Evolutionary conservation across 306 rosid genomes (phyloP), one percentile per base, ranked within the genome.

Genomic region (Aeschynomene evenia): DNA sequence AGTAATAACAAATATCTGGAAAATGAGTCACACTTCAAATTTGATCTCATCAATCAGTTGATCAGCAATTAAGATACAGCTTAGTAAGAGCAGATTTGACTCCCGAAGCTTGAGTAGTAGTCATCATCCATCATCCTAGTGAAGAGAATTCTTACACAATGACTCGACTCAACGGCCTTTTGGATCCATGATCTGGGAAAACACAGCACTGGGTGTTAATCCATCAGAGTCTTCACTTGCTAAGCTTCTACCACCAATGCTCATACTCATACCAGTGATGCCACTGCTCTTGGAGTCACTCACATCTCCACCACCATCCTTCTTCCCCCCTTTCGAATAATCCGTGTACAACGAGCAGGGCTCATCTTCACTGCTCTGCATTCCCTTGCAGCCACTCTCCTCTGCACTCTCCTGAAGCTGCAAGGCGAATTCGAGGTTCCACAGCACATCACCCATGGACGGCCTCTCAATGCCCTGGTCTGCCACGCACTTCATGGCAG

Each of bases 401-500:
- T 89, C 92, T 58, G 86, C 96, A 34, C 86, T 84, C 80, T 89
- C 92, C 63, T 89, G 96, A 66, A 89, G 81, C 88, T 89, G 91
- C 85, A 89, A 81, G 16, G 92, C 96, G 40, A 89, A 86, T 80
- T 89, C 96, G 10, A 89, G 89, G 81, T 89, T 86, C 96, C 96
- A 86, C 70, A 89, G 71, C 8, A 89, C 96, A 45, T 89, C 96
- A 8, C 96, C 96, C 90, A 89, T 89, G 1, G 96, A 86, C 6
- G 92, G 96, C 85, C 96, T 82, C 22, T 89, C 92, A 36, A 89
- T 86, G 72, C 96, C 82, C 77, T 89, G 92, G 65, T 89, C 96
- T 3, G 84, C 74, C 63, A 89, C 90, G 26, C 96, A 89, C 72
- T 89, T 89, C 88, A 89, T 89, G 49, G 92, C 92, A 7, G 88